phyloP scores from a whole-genome alignment of 73 alveolate species.

The Breviolum minutum region DNA sequence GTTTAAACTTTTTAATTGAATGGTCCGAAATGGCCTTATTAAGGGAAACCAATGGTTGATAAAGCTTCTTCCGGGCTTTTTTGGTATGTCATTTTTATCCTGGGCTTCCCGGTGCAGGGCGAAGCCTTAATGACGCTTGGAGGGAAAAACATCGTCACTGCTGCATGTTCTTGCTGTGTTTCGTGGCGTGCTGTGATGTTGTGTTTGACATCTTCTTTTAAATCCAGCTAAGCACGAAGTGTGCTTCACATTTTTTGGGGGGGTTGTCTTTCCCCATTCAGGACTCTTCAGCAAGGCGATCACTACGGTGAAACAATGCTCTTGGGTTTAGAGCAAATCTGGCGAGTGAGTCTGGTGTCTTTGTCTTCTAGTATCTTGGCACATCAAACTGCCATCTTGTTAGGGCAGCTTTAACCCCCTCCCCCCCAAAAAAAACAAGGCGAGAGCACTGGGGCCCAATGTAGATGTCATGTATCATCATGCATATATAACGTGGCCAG shows the following conservation, averaged over 20 bases:
- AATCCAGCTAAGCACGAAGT: not conserved
- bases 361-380: slow-evolving; percentile 59
- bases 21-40: too few species aligned
- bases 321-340: slow-evolving; percentile 71
- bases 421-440: not conserved
- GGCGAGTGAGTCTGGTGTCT: slow-evolving; percentile 74
- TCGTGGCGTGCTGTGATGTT: too few species aligned
- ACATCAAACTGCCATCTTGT: not conserved
- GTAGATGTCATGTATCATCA: not conserved
- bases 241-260: not conserved
- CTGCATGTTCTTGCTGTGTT: not conserved
- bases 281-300: slow-evolving; percentile 58
- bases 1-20: too few species aligned
- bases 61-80: too few species aligned
- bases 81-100: too few species aligned
- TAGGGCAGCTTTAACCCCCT: not conserved
- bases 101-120: too few species aligned
- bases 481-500: too few species aligned
- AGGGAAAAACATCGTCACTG: not conserved
- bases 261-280: not conserved
- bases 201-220: too few species aligned
- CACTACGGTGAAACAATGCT: slow-evolving; percentile 87
- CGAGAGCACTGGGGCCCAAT: not conserved
- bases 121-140: slow-evolving; percentile 19
- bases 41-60: too few species aligned